These are phyloP conservation scores for Leishmania lainsoni DNA, from an alignment of 208 protist genomes.

Conservation along the genomic window DNA sequence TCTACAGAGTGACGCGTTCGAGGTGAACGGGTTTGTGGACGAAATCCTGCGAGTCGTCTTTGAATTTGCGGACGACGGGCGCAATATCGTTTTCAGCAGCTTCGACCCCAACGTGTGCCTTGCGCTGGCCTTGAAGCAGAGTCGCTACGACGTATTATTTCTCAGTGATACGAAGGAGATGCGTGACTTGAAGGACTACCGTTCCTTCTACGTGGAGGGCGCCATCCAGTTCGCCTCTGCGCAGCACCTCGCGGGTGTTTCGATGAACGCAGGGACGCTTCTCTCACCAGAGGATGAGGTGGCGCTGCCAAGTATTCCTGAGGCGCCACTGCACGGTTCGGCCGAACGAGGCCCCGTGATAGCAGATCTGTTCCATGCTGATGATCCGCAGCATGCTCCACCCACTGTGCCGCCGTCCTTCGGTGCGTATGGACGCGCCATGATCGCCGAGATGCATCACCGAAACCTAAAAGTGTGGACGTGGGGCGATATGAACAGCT, in stretches of 20 bases:
- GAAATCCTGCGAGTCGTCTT: slow-evolving; percentile 71
- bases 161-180: slow-evolving; percentile 68
- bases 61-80: slow-evolving; percentile 45
- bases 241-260: slow-evolving; percentile 73
- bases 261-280: slow-evolving; percentile 64
- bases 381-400: slow-evolving; percentile 23
- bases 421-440: slow-evolving; percentile 38
- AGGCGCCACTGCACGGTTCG: slow-evolving; percentile 17
- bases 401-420: slow-evolving; percentile 35
- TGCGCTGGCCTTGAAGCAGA: slow-evolving; percentile 72
- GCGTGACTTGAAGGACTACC: slow-evolving; percentile 83
- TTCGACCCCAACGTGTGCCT: slow-evolving; percentile 83
- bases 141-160: slow-evolving; percentile 83
- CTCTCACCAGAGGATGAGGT: slow-evolving; percentile 31
- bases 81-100: slow-evolving; percentile 80
- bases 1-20: slow-evolving; percentile 74
- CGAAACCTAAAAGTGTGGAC: slow-evolving; percentile 69
- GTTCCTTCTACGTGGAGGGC: slow-evolving; percentile 67
- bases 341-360: slow-evolving; percentile 23
- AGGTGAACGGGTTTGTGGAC: slow-evolving; percentile 83
- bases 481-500: slow-evolving; percentile 71
- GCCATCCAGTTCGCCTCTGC: slow-evolving; percentile 73
- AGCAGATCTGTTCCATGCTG: slow-evolving; percentile 30
- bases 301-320: slow-evolving; percentile 19
- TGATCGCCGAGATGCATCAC: slow-evolving; percentile 54